Base-by-base conservation (phyloP, 371 early-diverging fungal genomes). In the Apophysomyces elegans region DNA sequence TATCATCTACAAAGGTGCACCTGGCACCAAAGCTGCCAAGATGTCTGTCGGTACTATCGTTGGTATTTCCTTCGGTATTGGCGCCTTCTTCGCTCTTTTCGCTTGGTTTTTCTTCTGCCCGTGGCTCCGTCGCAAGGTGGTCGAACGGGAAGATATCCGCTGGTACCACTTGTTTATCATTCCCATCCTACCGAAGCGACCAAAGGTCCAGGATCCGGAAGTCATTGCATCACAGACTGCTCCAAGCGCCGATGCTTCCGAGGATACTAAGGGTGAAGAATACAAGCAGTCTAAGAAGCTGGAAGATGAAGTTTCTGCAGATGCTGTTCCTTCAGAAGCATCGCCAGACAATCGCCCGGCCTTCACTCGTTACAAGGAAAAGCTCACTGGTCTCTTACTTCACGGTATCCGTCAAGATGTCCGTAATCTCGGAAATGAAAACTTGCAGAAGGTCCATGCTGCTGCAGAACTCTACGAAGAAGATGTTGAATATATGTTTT, bases 401-500 rank as follows among this genome's bases (percentile, higher is more conserved):
- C 69, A 78, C 56, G 89, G 91, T 63, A 21, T 91, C n/a, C 76
- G 70, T 54, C 81, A 86, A 62, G 91, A 91, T 65, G 86, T 91
- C 18, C 83, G 78, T 57, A 84, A 84, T 56, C 59, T 83, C 4
- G 76, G 84, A 6, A 80, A 77, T 58, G 71, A 74, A 12, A 71
- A 76, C n/a, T 68, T 88, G 18, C 67, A 78, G 32, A 58, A 72
- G 37, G 75, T 93, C 32, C 91, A 91, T 66, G 84, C 84, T 46
- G 73, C 73, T 38, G 86, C 93, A 14, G 77, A 83, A 41, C 78
- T 84, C 39, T 95, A 89, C 64, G 94, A 95, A 67, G 79, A 81
- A 65, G 84, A 92, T 62, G 91, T 93, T 37, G 96, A 95, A 74
- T 84, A 87, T 58, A 84, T 95, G 63, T 95, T 91, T 84, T 89